phyloP scores from a whole-genome alignment of 2,329 filamentous ascomycete species.

The Pseudogymnoascus sp. region DNA sequence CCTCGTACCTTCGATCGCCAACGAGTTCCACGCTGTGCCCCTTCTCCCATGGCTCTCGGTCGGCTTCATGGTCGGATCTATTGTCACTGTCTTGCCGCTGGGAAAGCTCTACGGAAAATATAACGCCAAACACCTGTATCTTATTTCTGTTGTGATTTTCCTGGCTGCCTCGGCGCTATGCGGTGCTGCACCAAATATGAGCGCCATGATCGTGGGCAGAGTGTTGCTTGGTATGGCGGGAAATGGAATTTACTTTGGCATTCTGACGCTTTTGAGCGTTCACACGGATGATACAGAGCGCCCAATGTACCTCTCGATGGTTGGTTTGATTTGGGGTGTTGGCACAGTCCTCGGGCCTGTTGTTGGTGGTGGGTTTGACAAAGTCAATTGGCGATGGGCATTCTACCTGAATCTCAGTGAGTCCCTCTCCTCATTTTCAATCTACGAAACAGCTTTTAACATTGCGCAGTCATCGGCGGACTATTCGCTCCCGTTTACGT shows the following conservation, averaged over 20 bases:
- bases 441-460: neutral
- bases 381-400: constrained; percentile 35
- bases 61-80: constrained; percentile 33
- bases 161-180: constrained; percentile 24
- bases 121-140: constrained; percentile 16
- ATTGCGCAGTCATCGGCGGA: neutral
- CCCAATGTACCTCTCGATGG: constrained; percentile 18
- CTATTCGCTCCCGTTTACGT: constrained; percentile 20
- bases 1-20: constrained; percentile 24
- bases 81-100: constrained; percentile 48
- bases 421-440: neutral
- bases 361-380: constrained; percentile 30
- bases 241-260: constrained; percentile 10
- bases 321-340: constrained; percentile 20
- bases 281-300: constrained; percentile 16
- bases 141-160: constrained; percentile 11
- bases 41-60: constrained; percentile 24
- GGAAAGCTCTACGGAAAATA: constrained; percentile 36
- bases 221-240: constrained; percentile 24
- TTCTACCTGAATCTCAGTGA: constrained; percentile 30
- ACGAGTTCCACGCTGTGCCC: constrained; percentile 23
- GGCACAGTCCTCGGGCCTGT: constrained; percentile 22
- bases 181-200: constrained; percentile 24
- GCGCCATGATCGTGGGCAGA: constrained; percentile 26
- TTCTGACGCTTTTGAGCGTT: constrained; percentile 19